phyloP scores from a whole-genome alignment of 768 basidiomycete genomes.

The Pisolithus sp. region DNA sequence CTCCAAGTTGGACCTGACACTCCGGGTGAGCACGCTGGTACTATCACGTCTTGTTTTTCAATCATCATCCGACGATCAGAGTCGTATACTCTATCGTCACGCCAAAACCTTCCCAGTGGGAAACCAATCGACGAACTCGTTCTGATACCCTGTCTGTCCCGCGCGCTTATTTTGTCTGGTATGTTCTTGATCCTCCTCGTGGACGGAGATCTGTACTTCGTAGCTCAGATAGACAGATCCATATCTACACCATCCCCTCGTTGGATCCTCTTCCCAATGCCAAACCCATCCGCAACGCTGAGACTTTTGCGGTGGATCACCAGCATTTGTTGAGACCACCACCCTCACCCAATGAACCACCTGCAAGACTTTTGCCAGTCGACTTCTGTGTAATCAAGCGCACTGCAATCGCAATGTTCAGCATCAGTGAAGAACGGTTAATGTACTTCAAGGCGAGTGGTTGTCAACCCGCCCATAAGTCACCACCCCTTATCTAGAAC shows the following conservation, averaged over 20 bases:
- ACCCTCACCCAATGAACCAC: conserved; percentile 34
- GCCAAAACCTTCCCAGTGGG: conserved; percentile 59
- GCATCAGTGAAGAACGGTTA: conserved; percentile 55
- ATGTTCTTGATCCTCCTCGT: conserved; percentile 23
- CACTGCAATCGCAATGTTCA: conserved; percentile 54
- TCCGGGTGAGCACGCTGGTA: conserved; percentile 32
- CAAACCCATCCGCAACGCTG: conserved; percentile 75
- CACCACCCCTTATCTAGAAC: neutral
- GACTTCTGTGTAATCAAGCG: conserved; percentile 74
- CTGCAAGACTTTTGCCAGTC: conserved; percentile 42
- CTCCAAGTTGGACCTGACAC: conserved; percentile 49
- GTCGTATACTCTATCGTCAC: conserved; percentile 61
- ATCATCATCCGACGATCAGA: conserved; percentile 35
- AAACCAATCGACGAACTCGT: conserved; percentile 78
- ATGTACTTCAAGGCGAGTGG: conserved; percentile 50
- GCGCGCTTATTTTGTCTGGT: conserved; percentile 72
- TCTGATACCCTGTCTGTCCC: conserved; percentile 68
- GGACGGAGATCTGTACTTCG: conserved; percentile 1
- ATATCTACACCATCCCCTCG: conserved; percentile 76
- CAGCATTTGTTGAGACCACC: conserved; percentile 51
- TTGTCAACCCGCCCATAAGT: neutral
- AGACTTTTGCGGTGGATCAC: conserved; percentile 80
- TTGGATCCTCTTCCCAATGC: conserved; percentile 65
- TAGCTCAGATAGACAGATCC: conserved; percentile 50
- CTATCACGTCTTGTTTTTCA: neutral